Conservation (phyloP, 139 green algal genomes). For the Chlorella sp. region DNA sequence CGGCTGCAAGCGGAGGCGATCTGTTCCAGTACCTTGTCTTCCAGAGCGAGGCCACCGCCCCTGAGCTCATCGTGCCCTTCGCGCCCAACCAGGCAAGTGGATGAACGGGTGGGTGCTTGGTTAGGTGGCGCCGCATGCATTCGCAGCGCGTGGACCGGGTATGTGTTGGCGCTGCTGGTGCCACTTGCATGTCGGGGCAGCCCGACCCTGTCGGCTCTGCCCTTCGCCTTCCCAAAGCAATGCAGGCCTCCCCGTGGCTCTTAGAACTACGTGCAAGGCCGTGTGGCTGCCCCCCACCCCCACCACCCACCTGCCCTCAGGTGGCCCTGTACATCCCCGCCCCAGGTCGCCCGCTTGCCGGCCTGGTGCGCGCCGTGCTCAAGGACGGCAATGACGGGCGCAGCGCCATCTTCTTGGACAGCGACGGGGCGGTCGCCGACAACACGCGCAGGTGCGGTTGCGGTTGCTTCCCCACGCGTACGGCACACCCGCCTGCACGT, state of each 20-base stretch:
- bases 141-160: not conserved
- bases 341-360: constrained; percentile 8
- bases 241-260: too few relatives aligned
- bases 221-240: too few relatives aligned
- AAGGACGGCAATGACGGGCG: constrained; percentile 32
- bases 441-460: constrained; percentile 9
- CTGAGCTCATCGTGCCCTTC: not conserved
- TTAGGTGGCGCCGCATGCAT: too few relatives aligned
- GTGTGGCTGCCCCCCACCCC: too few relatives aligned
- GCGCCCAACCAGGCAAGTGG: constrained; percentile 12
- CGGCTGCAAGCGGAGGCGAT: not conserved
- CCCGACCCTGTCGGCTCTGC: too few relatives aligned
- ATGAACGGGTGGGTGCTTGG: not conserved
- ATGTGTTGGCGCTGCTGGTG: not conserved
- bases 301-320: too few relatives aligned
- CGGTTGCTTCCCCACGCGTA: too few relatives aligned
- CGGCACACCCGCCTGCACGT: too few relatives aligned
- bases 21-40: constrained; percentile 53
- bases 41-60: constrained; percentile 10
- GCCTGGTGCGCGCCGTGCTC: constrained; percentile 38
- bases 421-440: constrained; percentile 16
- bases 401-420: constrained; percentile 16
- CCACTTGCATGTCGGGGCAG: not conserved
- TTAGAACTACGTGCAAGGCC: too few relatives aligned
- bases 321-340: constrained; percentile 18